Base-by-base conservation (phyloP, 805 yeast genomes). In the Lipomyces sp. region DNA sequence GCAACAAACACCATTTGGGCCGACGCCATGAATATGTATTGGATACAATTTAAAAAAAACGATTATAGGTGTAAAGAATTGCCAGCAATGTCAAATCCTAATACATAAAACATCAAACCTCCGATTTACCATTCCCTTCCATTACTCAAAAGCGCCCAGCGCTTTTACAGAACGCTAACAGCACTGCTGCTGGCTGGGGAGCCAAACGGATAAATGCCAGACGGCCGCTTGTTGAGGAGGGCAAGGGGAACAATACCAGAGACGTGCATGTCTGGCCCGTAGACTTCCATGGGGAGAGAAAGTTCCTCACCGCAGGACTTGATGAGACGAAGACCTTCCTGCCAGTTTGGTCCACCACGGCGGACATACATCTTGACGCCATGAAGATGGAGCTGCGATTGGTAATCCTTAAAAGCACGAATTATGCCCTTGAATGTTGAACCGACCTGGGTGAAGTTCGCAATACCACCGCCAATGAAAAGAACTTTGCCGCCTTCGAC, bases 221-320 rank as follows among this genome's bases (percentile, higher is more conserved):
- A 76, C 53, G 82, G 81, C 24, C 79, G 76, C 77, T 80, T 80
- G 69, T 77, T 79, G 53, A 67, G 70, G 57, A 80, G 75, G 30
- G 82, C 83, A 58, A 80, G 71, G 39, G 83, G 83, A 15, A 80
- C 84, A 61, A 80, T 81, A 37, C 83, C 83, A 37, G 80, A 76
- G 34, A 80, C 84, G 71, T 80, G 83, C 84, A 81, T 81, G 66
- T 81, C 84, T n/a, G 83, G 83, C n/a, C 83, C 83, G 71, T 77
- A 80, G 65, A 81, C 79, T 74, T 80, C 83, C 83, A 80, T 81
- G 48, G 81, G 81, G 66, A 80, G 72, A 53, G 78, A 79, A 24
- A 81, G 77, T 71, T 80, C 83, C 73, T 81, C 81, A 57, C 83
- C 82, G 56, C 81, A 80, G 60, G 75, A 73, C 75, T 77, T 79